Conservation (phyloP, 108 stramenopile species). For the Fragilaria radians region DNA sequence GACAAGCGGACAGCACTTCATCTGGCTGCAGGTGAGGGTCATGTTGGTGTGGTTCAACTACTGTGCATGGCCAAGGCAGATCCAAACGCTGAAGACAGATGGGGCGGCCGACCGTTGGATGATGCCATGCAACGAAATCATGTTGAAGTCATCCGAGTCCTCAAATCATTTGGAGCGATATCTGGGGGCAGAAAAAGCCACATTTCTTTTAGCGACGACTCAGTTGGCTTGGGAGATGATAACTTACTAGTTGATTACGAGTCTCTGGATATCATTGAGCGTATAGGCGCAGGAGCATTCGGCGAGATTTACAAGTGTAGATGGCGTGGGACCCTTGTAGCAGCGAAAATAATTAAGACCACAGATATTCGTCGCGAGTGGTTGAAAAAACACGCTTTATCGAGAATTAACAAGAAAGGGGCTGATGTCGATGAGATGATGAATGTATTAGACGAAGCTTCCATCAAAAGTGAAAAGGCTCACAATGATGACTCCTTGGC, state of each 20-base stretch:
- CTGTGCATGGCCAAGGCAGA: constrained; percentile 65
- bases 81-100: constrained; percentile 78
- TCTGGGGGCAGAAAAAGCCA: background rate
- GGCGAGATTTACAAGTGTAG: constrained; percentile 87
- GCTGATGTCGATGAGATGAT: constrained; percentile 37
- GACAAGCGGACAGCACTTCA: constrained; percentile 89
- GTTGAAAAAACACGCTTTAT: constrained; percentile 45
- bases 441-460: constrained; percentile 27
- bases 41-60: constrained; percentile 44
- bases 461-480: constrained; percentile 24
- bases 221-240: constrained; percentile 19
- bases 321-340: constrained; percentile 82
- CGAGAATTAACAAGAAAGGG: constrained; percentile 21
- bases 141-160: constrained; percentile 25
- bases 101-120: constrained; percentile 79
- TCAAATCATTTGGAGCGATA: constrained; percentile 53
- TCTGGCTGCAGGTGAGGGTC: constrained; percentile 78
- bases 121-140: constrained; percentile 54
- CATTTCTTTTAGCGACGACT: background rate
- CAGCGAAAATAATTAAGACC: constrained; percentile 80
- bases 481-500: constrained; percentile 48
- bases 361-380: constrained; percentile 75
- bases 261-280: constrained; percentile 80
- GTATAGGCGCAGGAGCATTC: constrained; percentile 83
- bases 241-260: constrained; percentile 71